Evolutionary conservation across 257 asterid species (phyloP).

Genomic region (Lycium ferocissimum): DNA sequence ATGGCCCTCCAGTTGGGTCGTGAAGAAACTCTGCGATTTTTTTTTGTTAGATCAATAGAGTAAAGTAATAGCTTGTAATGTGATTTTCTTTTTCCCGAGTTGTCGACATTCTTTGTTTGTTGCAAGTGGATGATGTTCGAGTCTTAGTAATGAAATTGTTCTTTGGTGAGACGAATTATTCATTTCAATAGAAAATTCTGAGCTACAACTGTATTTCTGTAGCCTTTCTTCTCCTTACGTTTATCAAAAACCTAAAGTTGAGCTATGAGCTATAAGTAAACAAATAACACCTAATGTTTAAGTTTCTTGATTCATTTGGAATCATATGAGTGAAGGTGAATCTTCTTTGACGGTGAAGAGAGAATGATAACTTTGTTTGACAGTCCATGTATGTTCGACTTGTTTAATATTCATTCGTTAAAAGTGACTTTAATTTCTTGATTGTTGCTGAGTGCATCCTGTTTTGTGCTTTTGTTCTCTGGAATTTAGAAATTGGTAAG

Average conservation of each 20-base stretch:
- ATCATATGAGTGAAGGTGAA: background rate
- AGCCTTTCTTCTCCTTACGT: background rate
- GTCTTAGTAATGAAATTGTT: too few species aligned
- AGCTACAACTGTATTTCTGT: too few species aligned
- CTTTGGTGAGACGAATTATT: too few species aligned
- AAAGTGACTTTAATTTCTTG: background rate
- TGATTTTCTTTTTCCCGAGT: too few species aligned
- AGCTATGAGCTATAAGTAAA: background rate
- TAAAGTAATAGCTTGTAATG: too few species aligned
- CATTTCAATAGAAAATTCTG: too few species aligned
- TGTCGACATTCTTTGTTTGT: too few species aligned
- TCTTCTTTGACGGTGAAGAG: slow-evolving; percentile 13
- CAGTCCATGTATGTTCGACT: background rate
- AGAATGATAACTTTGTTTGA: background rate
- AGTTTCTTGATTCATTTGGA: slow-evolving; percentile 3
- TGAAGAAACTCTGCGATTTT: too few species aligned
- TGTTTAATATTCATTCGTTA: background rate
- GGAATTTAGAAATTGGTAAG: background rate
- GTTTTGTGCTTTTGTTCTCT: background rate
- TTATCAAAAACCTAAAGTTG: background rate
- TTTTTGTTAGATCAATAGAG: too few species aligned
- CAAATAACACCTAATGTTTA: background rate
- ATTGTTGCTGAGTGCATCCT: background rate
- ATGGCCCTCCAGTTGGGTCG: too few species aligned
- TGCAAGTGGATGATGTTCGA: too few species aligned